Percentiles rank a stretch among this genome's conserved stretches.
phyloP scores from a whole-genome alignment of 192 early-diverging fungal species.

The Backusella morwellensis region DNA sequence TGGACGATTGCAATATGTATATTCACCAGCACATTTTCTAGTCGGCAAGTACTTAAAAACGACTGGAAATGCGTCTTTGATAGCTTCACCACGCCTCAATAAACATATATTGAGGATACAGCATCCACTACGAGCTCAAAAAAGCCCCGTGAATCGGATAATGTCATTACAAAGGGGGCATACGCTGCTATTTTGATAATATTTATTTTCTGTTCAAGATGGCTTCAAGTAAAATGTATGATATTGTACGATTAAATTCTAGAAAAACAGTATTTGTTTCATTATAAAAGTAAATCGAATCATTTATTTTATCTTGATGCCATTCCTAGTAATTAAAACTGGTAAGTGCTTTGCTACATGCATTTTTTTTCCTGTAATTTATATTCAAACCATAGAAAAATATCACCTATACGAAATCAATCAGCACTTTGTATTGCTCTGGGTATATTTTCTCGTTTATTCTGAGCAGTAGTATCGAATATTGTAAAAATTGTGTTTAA shows the following conservation, averaged over 20 bases:
- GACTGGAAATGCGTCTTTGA: no score
- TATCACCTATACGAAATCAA: background rate
- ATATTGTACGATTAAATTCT: background rate
- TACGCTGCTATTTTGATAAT: no score
- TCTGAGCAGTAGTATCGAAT: background rate
- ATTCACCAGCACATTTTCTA: no score
- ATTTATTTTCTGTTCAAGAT: no score
- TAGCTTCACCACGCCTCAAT: no score
- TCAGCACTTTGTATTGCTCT: background rate
- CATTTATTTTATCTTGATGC: background rate
- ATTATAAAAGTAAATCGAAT: background rate
- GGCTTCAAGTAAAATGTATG: background rate
- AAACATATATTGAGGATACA: no score
- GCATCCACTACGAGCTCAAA: no score
- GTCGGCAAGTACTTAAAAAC: no score
- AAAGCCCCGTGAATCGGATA: no score
- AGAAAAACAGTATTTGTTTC: background rate
- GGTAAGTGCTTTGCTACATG: background rate
- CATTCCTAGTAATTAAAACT: constrained; percentile 1
- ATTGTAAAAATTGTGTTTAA: background rate
- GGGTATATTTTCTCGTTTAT: background rate
- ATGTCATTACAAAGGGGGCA: no score
- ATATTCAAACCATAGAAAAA: background rate
- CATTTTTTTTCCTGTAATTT: background rate
- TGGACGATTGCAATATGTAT: no score